Base-by-base conservation (phyloP, 495 filamentous ascomycete species). In the Chaetomium fimeti region DNA sequence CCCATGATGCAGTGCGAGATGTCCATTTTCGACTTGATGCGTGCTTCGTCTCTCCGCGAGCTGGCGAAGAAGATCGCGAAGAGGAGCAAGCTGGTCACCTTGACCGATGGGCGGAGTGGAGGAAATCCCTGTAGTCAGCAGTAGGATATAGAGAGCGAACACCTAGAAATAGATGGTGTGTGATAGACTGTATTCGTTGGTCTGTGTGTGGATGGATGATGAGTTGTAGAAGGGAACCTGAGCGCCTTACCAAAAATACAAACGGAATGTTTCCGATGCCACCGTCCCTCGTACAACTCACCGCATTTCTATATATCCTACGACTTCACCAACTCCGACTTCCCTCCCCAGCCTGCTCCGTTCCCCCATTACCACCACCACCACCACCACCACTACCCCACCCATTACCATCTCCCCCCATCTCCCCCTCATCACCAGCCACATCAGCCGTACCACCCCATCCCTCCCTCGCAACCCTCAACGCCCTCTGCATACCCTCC, bases 401-500 rank as follows among this genome's bases (percentile, higher is more conserved):
- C 40, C 25, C 27, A 49, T 16, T 9, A 36, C 32, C 29, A 32
- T 7, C 29, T 32, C 29, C 29, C 3, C 29, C 7, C 29, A 3
- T 9, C 32, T 11, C 32, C 8, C 32, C 54, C 22, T 24, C 55
- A 11, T 45, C 38, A 20, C 20, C 16, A n/a, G n/a, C 54, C 38
- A 3, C 54, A 38, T n/a, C 28, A 36, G 3, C 49, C 5, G 15
- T n/a, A n/a, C 42, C 58, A 24, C 64, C 56, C 25, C 67, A 69
- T 51, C 64, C 60, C 25, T 68, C 70, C 54, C 70, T 80, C 40
- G 85, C 71, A 55, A 76, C 83, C 68, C 90, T 81, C 55, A 92
- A 66, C 22, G 90, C 90, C 75, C 93, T 85, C 77, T 83, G 87
- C 77, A 99, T 85, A 15, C 89, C 84, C 68, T 93, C 91, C 59